phyloP scores from a whole-genome alignment of 1,284 basidiomycete species.

The Apiotrichum veenhuisii region DNA sequence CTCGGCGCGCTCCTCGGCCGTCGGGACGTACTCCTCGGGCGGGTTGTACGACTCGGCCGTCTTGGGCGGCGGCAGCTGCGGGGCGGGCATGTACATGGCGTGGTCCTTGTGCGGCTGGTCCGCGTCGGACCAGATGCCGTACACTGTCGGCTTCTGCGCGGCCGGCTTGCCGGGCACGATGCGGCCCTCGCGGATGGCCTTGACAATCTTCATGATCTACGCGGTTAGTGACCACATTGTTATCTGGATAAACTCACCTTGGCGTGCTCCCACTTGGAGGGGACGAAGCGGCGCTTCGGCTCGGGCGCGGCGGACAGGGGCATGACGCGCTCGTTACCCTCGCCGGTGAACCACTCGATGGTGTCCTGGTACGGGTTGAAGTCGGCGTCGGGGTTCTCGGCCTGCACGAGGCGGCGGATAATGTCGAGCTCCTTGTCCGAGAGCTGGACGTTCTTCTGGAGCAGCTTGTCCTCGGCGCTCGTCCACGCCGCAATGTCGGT shows the following conservation, averaged over 20 bases:
- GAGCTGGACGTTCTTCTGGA: slow-evolving; percentile 80
- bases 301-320: slow-evolving; percentile 87
- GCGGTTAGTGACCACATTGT: neutral
- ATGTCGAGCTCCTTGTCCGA: slow-evolving; percentile 91
- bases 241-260: slow-evolving; percentile 59
- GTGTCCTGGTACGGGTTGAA: slow-evolving; percentile 93
- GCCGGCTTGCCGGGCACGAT: slow-evolving; percentile 82
- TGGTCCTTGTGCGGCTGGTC: slow-evolving; percentile 70
- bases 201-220: slow-evolving; percentile 98
- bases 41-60: slow-evolving; percentile 98
- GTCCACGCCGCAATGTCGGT: slow-evolving; percentile 93
- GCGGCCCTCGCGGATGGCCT: slow-evolving; percentile 91
- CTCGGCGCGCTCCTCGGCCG: slow-evolving; percentile 72
- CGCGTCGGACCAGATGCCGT: slow-evolving; percentile 77
- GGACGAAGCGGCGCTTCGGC: slow-evolving; percentile 93
- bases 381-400: slow-evolving; percentile 83
- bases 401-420: slow-evolving; percentile 81
- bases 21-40: slow-evolving; percentile 94
- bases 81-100: slow-evolving; percentile 75
- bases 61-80: slow-evolving; percentile 82
- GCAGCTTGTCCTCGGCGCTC: slow-evolving; percentile 84
- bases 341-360: slow-evolving; percentile 95
- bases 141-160: slow-evolving; percentile 68
- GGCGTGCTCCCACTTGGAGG: slow-evolving; percentile 99
- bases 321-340: slow-evolving; percentile 90